Percentiles rank a stretch among this genome's conserved stretches.
Conservation (phyloP, 495 filamentous ascomycete genomes). For the Bombardia bombarda region DNA sequence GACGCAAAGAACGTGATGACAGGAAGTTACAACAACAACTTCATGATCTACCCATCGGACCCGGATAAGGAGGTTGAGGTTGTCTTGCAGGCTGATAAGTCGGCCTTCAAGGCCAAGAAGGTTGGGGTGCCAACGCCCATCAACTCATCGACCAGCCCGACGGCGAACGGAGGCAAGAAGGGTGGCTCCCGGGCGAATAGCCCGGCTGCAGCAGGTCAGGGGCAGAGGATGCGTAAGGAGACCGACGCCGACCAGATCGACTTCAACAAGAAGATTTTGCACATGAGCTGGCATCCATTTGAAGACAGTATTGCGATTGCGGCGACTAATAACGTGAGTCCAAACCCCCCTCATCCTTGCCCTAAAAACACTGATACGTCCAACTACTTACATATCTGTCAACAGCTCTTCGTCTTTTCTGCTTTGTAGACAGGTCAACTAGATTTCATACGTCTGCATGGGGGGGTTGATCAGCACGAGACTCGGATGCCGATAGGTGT, state of each 20-base stretch:
- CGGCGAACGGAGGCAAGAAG: slow-evolving; percentile 69
- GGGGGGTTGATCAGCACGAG: background rate
- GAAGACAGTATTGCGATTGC: slow-evolving; percentile 99
- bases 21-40: slow-evolving; percentile 99
- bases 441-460: background rate
- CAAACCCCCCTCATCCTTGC: background rate
- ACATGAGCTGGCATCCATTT: slow-evolving; percentile 99
- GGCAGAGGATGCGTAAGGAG: slow-evolving; percentile 95
- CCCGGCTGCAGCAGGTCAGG: slow-evolving; percentile 75
- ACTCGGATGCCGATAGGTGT: too few species aligned
- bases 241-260: slow-evolving; percentile 99
- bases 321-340: slow-evolving; percentile 95
- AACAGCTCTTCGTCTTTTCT: slow-evolving; percentile 94
- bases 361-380: background rate
- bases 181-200: slow-evolving; percentile 79
- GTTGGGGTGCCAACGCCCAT: slow-evolving; percentile 96
- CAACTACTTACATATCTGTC: slow-evolving; percentile 14
- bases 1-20: slow-evolving; percentile 99
- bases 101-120: slow-evolving; percentile 99
- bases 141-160: slow-evolving; percentile 67
- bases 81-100: slow-evolving; percentile 95
- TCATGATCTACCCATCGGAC: slow-evolving; percentile 99
- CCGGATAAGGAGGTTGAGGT: slow-evolving; percentile 94
- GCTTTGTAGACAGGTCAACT: slow-evolving; percentile 55
- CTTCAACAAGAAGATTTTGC: slow-evolving; percentile 99